phyloP scores from a whole-genome alignment of 371 early-diverging fungal species.

The Coemansia sp. region DNA sequence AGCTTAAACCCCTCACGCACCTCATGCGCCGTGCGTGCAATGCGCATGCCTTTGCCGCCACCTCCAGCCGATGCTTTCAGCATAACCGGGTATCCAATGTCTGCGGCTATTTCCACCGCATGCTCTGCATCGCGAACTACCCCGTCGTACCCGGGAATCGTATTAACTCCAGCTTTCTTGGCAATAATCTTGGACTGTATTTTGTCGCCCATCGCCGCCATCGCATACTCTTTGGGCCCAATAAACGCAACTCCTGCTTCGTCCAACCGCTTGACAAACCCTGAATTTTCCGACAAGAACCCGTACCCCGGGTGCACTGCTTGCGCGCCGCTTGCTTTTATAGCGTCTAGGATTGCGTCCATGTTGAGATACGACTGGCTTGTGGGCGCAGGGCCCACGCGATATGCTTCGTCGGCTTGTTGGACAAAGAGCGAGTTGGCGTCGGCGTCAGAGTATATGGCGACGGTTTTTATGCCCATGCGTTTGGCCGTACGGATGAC shows the following conservation, averaged over 20 bases:
- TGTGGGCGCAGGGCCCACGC: conserved; percentile 85
- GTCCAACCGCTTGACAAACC: conserved; percentile 78
- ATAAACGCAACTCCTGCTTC: conserved; percentile 75
- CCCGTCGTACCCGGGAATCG: conserved; percentile 94
- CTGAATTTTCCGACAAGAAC: conserved; percentile 94
- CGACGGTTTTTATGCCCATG: conserved; percentile 93
- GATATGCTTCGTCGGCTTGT: conserved; percentile 91
- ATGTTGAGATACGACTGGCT: conserved; percentile 83
- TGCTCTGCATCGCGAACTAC: conserved; percentile 73
- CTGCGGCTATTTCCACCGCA: conserved; percentile 70
- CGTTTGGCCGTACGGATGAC: conserved; percentile 82
- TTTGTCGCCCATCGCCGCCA: conserved; percentile 94
- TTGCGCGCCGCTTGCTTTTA: conserved; percentile 79
- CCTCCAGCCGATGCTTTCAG: conserved; percentile 96
- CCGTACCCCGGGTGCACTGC: conserved; percentile 96
- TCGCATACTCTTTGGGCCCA: conserved; percentile 88
- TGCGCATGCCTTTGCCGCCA: conserved; percentile 97
- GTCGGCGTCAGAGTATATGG: conserved; percentile 95
- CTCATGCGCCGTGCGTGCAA: conserved; percentile 71
- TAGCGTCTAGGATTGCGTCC: conserved; percentile 81
- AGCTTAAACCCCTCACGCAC: conserved; percentile 83
- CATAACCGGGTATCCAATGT: conserved; percentile 89
- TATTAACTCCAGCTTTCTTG: conserved; percentile 83
- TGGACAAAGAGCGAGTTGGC: conserved; percentile 77
- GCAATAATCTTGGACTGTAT: conserved; percentile 91